phyloP scores from a whole-genome alignment of 345 rosid species.

The Ceriops zippeliana region DNA sequence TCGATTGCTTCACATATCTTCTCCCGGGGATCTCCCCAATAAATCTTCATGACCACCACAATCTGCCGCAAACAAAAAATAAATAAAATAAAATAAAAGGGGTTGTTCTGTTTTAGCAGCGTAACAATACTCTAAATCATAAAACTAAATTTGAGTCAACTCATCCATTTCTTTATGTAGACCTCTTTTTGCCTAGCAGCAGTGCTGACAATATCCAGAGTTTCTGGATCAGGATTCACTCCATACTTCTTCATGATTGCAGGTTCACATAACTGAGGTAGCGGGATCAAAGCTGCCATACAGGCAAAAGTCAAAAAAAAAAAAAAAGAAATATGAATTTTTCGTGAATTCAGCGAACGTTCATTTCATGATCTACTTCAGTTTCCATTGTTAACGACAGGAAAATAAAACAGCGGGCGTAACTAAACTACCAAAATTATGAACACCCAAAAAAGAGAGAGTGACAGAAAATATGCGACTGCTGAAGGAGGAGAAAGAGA shows the following conservation, averaged over 20 bases:
- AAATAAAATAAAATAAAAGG: no score
- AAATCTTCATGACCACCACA: constrained; percentile 60
- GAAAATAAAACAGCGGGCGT: not conserved
- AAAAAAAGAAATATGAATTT: no score
- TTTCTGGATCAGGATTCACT: constrained; percentile 63
- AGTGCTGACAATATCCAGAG: constrained; percentile 62
- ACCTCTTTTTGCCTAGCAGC: constrained; percentile 55
- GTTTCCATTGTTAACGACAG: not conserved
- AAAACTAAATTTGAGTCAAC: no score
- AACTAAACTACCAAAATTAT: not conserved
- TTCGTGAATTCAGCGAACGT: no score
- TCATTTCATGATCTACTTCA: no score
- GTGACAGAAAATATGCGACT: not conserved
- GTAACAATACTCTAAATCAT: not conserved
- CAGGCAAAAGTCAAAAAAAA: not conserved
- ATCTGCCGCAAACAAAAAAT: constrained; percentile 11
- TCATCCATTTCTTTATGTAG: no score
- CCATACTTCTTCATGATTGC: constrained; percentile 65
- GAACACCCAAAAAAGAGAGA: not conserved
- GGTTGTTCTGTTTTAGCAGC: not conserved
- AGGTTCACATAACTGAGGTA: constrained; percentile 56
- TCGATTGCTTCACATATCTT: constrained; percentile 78
- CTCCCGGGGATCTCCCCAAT: constrained; percentile 88
- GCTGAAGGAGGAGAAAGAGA: no score
- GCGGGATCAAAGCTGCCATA: constrained; percentile 63